Evolutionary conservation across 2,329 filamentous ascomycete genomes (phyloP).

Genomic region (Aspergillus fijiensis): DNA sequence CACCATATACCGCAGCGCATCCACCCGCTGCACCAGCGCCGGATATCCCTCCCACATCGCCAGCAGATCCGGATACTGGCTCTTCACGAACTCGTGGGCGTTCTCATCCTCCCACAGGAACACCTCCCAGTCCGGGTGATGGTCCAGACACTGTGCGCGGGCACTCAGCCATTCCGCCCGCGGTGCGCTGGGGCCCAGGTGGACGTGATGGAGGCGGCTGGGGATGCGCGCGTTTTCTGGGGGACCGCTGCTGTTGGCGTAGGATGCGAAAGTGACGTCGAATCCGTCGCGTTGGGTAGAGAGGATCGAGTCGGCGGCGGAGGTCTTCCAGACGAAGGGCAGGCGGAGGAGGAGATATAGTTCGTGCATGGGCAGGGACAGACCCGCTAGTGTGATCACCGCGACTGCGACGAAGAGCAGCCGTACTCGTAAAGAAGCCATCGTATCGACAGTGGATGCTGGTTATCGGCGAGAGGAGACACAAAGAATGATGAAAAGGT

Average conservation of each 20-base stretch:
- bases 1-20: constrained; percentile 26
- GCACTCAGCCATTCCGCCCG: constrained; percentile 21
- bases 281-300: constrained; percentile 8
- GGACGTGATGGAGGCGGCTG: constrained; percentile 15
- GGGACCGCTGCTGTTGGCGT: background rate
- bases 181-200: constrained; percentile 12
- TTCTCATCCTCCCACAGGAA: constrained; percentile 18
- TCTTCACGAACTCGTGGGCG: constrained; percentile 15
- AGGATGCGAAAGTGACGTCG: constrained; percentile 11
- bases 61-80: constrained; percentile 18
- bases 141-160: constrained; percentile 15
- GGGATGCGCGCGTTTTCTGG: background rate
- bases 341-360: constrained; percentile 8
- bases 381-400: background rate
- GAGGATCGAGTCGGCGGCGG: background rate
- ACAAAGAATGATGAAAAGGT: background rate
- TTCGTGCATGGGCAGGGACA: background rate
- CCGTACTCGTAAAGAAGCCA: background rate
- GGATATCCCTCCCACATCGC: constrained; percentile 21
- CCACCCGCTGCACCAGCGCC: constrained; percentile 23
- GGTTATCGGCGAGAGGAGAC: background rate
- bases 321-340: constrained; percentile 10
- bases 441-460: background rate
- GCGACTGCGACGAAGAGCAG: background rate
- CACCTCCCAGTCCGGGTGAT: constrained; percentile 19